Evolutionary conservation across 2,329 filamentous ascomycete species (phyloP).

Genomic region (Cytospora piceicola): DNA sequence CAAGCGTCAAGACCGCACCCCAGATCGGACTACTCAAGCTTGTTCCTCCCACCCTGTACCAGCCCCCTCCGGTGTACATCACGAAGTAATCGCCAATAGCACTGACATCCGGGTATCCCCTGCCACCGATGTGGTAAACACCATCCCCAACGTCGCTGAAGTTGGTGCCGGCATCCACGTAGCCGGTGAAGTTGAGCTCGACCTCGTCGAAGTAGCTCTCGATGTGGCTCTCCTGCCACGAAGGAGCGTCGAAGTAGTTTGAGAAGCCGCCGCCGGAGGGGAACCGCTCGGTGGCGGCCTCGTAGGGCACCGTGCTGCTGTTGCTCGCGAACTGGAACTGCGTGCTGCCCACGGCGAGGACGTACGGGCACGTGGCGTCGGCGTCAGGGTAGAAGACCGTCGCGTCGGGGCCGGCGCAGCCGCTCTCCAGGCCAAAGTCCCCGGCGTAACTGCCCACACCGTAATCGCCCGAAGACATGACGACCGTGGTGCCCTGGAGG

Average conservation of each 20-base stretch:
- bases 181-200: slow-evolving; percentile 37
- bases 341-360: slow-evolving; percentile 48
- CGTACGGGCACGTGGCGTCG: slow-evolving; percentile 52
- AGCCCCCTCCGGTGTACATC: slow-evolving; percentile 40
- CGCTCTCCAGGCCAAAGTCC: slow-evolving; percentile 35
- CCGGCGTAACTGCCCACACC: slow-evolving; percentile 42
- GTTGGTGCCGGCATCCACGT: slow-evolving; percentile 44
- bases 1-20: slow-evolving; percentile 51
- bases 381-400: slow-evolving; percentile 50
- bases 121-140: slow-evolving; percentile 48
- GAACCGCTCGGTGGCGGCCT: slow-evolving; percentile 35
- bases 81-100: slow-evolving; percentile 46
- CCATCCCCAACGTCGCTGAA: slow-evolving; percentile 40
- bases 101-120: slow-evolving; percentile 54
- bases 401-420: slow-evolving; percentile 42
- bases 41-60: slow-evolving; percentile 51
- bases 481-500: slow-evolving; percentile 46
- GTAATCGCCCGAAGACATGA: slow-evolving; percentile 47
- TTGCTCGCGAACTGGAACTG: slow-evolving; percentile 33
- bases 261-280: slow-evolving; percentile 42
- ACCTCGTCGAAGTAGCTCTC: slow-evolving; percentile 35
- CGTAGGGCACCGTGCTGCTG: slow-evolving; percentile 22
- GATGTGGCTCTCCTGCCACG: slow-evolving; percentile 38
- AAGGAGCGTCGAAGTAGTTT: slow-evolving; percentile 39
- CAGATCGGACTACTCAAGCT: slow-evolving; percentile 54